Conservation (phyloP, 805 yeast genomes). For the Wickerhamomyces strasburgensis region DNA sequence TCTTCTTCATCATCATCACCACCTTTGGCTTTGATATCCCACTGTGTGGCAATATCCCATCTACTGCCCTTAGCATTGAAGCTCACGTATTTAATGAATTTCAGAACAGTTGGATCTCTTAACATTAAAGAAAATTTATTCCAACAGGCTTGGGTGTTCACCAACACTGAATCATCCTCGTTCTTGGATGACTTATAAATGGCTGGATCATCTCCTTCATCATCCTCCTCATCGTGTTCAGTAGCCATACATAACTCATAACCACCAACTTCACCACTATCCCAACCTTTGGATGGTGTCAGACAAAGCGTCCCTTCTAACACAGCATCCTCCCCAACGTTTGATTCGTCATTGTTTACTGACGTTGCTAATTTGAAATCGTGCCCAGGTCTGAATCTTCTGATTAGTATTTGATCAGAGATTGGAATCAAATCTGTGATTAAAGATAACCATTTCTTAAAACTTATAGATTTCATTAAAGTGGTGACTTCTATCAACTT, state of each 20-base stretch:
- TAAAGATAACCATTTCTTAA: conserved; percentile 61
- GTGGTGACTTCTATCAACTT: conserved; percentile 49
- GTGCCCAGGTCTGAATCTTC: conserved; percentile 92
- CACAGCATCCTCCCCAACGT: conserved; percentile 30
- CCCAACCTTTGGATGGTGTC: conserved; percentile 85
- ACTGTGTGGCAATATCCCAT: conserved; percentile 83
- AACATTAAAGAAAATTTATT: conserved; percentile 72
- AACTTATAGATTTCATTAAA: conserved; percentile 56
- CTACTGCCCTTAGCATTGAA: conserved; percentile 83
- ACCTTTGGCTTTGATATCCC: conserved; percentile 59
- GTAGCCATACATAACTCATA: conserved; percentile 84
- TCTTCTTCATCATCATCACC: conserved; percentile 42
- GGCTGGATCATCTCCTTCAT: conserved; percentile 74
- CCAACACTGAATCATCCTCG: conserved; percentile 70
- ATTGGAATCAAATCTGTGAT: conserved; percentile 60
- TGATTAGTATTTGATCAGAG: conserved; percentile 62
- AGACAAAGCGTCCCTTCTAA: conserved; percentile 78
- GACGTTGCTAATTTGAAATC: conserved; percentile 90
- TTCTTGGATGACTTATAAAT: conserved; percentile 56
- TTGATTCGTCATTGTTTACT: conserved; percentile 25
- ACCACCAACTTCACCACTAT: conserved; percentile 86
- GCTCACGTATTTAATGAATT: conserved; percentile 90
- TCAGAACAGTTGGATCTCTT: conserved; percentile 81
- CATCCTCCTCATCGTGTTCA: conserved; percentile 38
- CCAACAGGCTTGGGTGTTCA: conserved; percentile 79